Percentiles rank a stretch among this genome's conserved stretches.
phyloP scores from a whole-genome alignment of 345 rosid genomes.

The Camelina hispida region DNA sequence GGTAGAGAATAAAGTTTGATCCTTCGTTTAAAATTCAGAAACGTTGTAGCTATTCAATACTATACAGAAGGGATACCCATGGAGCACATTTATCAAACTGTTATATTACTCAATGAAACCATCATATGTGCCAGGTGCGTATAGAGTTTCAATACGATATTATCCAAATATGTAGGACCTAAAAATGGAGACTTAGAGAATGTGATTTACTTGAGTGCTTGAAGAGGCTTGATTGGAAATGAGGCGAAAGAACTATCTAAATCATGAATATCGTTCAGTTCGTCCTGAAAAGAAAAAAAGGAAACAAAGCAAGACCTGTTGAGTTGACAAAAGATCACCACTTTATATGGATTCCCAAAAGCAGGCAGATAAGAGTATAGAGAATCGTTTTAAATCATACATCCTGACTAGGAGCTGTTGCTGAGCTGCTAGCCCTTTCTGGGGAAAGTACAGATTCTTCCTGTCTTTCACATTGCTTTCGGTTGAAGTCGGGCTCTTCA shows the following conservation, averaged over 20 bases:
- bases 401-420: conserved; percentile 63
- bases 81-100: conserved; percentile 13
- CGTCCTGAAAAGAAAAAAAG: conserved; percentile 65
- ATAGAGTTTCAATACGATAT: neutral
- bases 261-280: conserved; percentile 60
- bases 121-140: conserved; percentile 13
- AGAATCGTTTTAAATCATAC: conserved; percentile 46
- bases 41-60: neutral
- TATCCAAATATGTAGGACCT: conserved; percentile 26
- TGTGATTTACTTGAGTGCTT: conserved; percentile 68
- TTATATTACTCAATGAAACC: conserved; percentile 16
- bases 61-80: conserved; percentile 14
- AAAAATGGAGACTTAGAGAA: conserved; percentile 19
- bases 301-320: conserved; percentile 32
- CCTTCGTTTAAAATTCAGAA: neutral
- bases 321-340: conserved; percentile 28
- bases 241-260: conserved; percentile 79
- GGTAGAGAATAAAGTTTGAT: conserved; percentile 10
- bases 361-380: conserved; percentile 17
- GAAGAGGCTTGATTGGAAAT: conserved; percentile 86
- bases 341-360: conserved; percentile 26
- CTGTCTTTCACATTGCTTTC: conserved; percentile 52
- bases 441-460: conserved; percentile 53
- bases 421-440: conserved; percentile 54
- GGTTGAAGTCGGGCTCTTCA: conserved; percentile 53